Conservation (phyloP, 371 early-diverging fungal species). For the Enteropsectra breve region DNA sequence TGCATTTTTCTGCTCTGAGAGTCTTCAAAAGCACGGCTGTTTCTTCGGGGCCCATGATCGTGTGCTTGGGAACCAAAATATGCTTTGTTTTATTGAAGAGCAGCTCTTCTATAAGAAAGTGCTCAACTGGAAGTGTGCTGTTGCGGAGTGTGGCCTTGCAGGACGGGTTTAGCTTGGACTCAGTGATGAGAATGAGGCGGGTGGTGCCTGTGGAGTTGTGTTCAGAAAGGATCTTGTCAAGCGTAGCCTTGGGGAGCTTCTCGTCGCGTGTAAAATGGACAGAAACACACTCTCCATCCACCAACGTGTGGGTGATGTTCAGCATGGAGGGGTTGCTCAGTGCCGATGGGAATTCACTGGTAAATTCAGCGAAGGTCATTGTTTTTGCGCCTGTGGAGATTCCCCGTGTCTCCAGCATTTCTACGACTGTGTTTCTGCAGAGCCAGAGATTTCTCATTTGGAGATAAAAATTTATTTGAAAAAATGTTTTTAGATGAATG, state of each 20-base stretch:
- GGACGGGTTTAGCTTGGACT: conserved; percentile 42
- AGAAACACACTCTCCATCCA: conserved; percentile 21
- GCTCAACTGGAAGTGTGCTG: conserved; percentile 69
- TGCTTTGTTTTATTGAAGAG: conserved; percentile 94
- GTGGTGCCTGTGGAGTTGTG: conserved; percentile 46
- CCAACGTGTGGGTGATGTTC: conserved; percentile 25
- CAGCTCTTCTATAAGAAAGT: conserved; percentile 82
- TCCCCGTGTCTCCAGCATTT: conserved; percentile 55
- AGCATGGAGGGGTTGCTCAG: conserved; percentile 35
- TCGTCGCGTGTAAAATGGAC: conserved; percentile 55
- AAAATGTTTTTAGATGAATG: too few relatives aligned
- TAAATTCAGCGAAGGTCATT: conserved; percentile 18
- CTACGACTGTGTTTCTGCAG: conserved; percentile 54
- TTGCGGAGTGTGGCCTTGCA: conserved; percentile 36
- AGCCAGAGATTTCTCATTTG: conserved; percentile 50
- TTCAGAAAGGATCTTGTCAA: conserved; percentile 48
- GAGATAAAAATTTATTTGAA: too few relatives aligned
- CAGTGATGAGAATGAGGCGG: conserved; percentile 53
- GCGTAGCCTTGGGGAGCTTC: conserved; percentile 50
- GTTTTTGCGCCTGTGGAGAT: conserved; percentile 37
- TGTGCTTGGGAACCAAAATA: conserved; percentile 83
- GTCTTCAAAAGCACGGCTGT: conserved; percentile 75
- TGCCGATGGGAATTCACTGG: conserved; percentile 29
- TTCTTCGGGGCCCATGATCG: conserved; percentile 74
- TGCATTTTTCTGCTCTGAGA: conserved; percentile 79